A percentile compares a stretch with the other conserved stretches of the same genome.
Evolutionary conservation across 2,329 filamentous ascomycete species (phyloP).

Genomic region (Penicillium nordicum): DNA sequence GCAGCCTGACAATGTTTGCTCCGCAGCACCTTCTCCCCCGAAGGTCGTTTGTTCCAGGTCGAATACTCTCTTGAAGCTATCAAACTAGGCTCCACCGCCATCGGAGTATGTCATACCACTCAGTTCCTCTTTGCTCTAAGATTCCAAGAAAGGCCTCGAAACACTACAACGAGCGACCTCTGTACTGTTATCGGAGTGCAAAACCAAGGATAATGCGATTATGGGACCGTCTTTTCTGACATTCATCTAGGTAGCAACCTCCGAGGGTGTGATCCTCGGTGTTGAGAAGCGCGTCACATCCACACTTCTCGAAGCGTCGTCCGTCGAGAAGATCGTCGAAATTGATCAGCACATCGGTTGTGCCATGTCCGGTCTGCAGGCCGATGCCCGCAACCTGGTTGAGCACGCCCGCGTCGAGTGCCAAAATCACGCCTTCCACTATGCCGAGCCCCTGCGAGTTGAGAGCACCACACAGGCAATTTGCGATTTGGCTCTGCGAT

Average conservation of each 20-base stretch:
- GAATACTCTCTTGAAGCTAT: constrained; percentile 99
- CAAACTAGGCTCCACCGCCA: constrained; percentile 97
- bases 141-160: neutral
- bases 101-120: constrained; percentile 62
- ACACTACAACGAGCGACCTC: neutral
- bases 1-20: constrained; percentile 22
- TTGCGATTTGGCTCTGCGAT: constrained; percentile 91
- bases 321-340: constrained; percentile 99
- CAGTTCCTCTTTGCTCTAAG: neutral
- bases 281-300: constrained; percentile 99
- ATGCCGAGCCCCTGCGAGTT: constrained; percentile 88
- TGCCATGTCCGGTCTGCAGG: constrained; percentile 97
- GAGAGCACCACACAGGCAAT: constrained; percentile 99
- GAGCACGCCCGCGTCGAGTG: constrained; percentile 97
- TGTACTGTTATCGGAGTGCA: neutral
- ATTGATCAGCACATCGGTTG: constrained; percentile 98
- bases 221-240: constrained; percentile 15
- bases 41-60: constrained; percentile 99
- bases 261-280: constrained; percentile 90
- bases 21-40: constrained; percentile 92
- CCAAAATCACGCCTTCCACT: constrained; percentile 97
- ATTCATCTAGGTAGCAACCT: constrained; percentile 68
- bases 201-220: neutral
- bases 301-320: constrained; percentile 93
- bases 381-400: constrained; percentile 94